Conservation (phyloP, 768 basidiomycete genomes). For the Ramaria sp. region DNA sequence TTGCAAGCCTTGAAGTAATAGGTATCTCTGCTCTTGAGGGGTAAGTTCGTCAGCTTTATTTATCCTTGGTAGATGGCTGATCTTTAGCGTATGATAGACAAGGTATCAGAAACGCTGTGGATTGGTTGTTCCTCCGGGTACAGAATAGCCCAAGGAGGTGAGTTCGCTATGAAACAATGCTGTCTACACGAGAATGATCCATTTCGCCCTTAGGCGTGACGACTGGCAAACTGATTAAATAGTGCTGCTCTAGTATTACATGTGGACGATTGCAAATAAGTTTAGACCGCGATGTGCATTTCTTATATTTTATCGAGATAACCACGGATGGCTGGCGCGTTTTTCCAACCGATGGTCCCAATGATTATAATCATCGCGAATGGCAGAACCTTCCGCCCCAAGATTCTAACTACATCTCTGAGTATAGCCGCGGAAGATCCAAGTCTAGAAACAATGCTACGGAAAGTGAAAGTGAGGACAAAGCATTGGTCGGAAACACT, state of each 20-base stretch:
- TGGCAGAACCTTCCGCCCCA: neutral
- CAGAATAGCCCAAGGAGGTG: slow-evolving; percentile 70
- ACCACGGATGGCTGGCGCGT: neutral
- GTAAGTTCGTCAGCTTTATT: slow-evolving; percentile 31
- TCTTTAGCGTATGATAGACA: neutral
- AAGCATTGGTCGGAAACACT: neutral
- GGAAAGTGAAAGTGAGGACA: neutral
- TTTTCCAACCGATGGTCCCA: neutral
- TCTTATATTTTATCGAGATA: neutral
- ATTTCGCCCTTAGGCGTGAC: neutral
- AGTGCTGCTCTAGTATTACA: neutral
- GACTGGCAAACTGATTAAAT: neutral
- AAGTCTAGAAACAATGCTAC: slow-evolving; percentile 2
- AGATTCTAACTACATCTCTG: neutral
- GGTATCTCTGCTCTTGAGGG: slow-evolving; percentile 87
- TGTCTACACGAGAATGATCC: neutral
- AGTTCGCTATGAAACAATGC: neutral
- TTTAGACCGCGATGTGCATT: neutral
- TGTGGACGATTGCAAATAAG: neutral
- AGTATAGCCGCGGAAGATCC: neutral
- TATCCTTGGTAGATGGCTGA: neutral
- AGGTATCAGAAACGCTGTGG: slow-evolving; percentile 55
- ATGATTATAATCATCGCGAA: neutral
- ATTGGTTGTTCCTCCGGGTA: slow-evolving; percentile 91
- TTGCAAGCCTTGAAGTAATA: slow-evolving; percentile 80